Base-by-base conservation (phyloP, 2,329 filamentous ascomycete genomes). In the Cercospora zeina region DNA sequence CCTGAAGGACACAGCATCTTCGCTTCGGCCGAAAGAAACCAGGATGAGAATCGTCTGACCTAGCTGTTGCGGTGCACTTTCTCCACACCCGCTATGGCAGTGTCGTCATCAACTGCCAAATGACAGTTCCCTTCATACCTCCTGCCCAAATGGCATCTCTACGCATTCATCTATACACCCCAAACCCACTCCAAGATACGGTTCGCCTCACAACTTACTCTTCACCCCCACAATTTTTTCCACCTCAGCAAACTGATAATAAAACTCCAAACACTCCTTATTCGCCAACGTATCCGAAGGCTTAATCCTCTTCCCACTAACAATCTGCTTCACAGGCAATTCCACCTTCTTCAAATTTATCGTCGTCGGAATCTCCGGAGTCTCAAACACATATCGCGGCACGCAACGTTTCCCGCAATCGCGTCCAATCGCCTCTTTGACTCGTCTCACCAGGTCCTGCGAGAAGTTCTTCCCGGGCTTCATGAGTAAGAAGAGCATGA, bases 291-390 rank as follows among this genome's bases (percentile, higher is more conserved):
- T 93, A 1, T 89, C 89, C 54, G 87, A 90, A 0, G 89, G 84
- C 75, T 89, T 91, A 72, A 95, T 84, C 24, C 78, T 84, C 68
- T 87, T 85, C 0, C 90, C 90, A 0, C 85, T 91, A 0, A 95
- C 87, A 65, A 95, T 95, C 71, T 90, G 88, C 77, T 95, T 95
- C 31, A 95, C 88, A 0, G 90, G 90, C 57, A 95, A 70, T 74
- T 95, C 90, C 3, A 95, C 90, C 75, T 95, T 95, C 74, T 95
- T 95, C 54, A 90, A 76, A 72, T 93, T 95, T 65, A 95, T 86
- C 0, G 90, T 95, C 0, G 87, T 89, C 86, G 90, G 91, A 72
- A 95, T 92, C 68, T 90, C 90, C 16, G 87, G 87, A 6, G 89
- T 90, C 77, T 91, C 86, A 73, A 93, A 93, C 19, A 95, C 81